A percentile compares a stretch with the other conserved stretches of the same genome.
phyloP scores from a whole-genome alignment of 345 rosid species.

The Euphorbia peplus region DNA sequence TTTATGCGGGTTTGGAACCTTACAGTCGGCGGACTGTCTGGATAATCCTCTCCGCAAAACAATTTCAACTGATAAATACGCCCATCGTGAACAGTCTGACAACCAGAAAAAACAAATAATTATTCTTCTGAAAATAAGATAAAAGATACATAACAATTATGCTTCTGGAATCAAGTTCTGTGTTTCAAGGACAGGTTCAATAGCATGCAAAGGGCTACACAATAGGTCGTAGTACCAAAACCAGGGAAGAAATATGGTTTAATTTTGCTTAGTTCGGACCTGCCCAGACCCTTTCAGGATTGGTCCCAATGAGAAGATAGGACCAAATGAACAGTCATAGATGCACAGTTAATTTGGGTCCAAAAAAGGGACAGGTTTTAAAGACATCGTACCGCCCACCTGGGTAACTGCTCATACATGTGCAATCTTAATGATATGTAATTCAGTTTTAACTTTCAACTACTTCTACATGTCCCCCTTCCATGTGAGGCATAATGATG shows the following conservation, averaged over 20 bases:
- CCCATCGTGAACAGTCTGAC: constrained; percentile 79
- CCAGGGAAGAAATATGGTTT: not conserved
- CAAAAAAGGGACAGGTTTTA: not conserved
- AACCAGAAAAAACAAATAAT: constrained; percentile 18
- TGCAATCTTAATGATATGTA: not conserved
- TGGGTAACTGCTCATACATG: not conserved
- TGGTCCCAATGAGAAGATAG: too few species aligned
- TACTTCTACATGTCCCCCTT: not conserved
- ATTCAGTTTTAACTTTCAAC: not conserved
- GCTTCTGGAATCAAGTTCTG: not conserved
- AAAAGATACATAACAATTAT: constrained; percentile 3
- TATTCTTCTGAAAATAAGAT: constrained; percentile 2
- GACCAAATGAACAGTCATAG: not conserved
- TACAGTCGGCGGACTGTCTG: constrained; percentile 71
- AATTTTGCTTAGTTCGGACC: not conserved
- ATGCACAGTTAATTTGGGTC: not conserved
- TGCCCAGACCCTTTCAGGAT: not conserved
- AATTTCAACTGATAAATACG: constrained; percentile 81
- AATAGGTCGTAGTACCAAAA: not conserved
- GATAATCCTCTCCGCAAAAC: constrained; percentile 69
- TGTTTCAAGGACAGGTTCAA: not conserved
- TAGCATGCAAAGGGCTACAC: not conserved
- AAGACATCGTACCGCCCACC: not conserved
- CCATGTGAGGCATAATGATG: not conserved
- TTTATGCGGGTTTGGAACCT: constrained; percentile 69